These are phyloP conservation scores for Ophiostoma montium DNA, from an alignment of 2,329 filamentous ascomycete genomes.

Conservation along the genomic window DNA sequence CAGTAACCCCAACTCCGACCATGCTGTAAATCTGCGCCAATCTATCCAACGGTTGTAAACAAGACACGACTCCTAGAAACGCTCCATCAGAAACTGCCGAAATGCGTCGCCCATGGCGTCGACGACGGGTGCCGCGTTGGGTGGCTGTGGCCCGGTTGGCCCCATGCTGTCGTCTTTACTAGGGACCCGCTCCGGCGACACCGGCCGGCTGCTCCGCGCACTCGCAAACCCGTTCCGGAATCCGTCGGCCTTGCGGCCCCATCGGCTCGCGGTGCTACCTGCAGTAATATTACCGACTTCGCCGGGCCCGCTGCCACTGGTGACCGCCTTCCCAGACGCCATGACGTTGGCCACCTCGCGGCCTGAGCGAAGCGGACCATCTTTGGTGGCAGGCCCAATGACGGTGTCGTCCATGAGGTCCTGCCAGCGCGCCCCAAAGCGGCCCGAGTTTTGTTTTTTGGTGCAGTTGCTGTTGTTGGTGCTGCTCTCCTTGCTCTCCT, in stretches of 20 bases:
- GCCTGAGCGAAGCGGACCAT: conserved; percentile 39
- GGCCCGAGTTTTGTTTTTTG: conserved; percentile 39
- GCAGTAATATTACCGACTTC: neutral
- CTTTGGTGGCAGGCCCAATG: conserved; percentile 38
- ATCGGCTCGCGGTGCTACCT: neutral
- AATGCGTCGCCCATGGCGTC: conserved; percentile 5
- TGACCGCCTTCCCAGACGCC: conserved; percentile 20
- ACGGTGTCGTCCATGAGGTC: conserved; percentile 52
- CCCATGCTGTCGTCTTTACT: neutral
- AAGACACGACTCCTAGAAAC: too few species aligned
- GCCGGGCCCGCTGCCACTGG: conserved; percentile 1
- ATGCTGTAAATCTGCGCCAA: too few species aligned
- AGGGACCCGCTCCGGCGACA: conserved; percentile 1
- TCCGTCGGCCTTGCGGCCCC: conserved; percentile 1
- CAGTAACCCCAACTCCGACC: too few species aligned
- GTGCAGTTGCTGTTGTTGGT: neutral
- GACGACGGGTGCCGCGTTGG: conserved; percentile 1
- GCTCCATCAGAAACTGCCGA: conserved; percentile 1
- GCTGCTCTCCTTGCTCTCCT: neutral
- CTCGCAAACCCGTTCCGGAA: conserved; percentile 3
- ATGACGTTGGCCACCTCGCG: conserved; percentile 30
- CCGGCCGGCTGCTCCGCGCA: conserved; percentile 3
- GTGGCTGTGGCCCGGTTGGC: neutral
- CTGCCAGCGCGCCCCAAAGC: conserved; percentile 62
- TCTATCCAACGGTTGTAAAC: too few species aligned